A percentile compares a stretch with the other conserved stretches of the same genome.
Conservation (phyloP, 306 rosid species). For the Fragaria iinumae region DNA sequence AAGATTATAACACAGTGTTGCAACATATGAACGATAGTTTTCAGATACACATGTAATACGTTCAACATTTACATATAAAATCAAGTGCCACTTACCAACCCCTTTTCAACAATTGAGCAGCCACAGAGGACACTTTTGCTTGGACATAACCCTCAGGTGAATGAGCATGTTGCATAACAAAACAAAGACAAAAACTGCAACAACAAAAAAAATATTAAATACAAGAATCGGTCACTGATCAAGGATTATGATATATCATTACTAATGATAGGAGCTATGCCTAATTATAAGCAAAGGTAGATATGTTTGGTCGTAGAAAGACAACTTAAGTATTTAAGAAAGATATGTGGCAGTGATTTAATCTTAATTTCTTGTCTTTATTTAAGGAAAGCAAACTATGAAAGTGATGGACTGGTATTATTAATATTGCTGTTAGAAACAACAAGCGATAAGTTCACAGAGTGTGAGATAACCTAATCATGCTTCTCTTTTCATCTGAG, state of each 20-base stretch:
- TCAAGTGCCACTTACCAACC: conserved; percentile 65
- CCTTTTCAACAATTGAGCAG: conserved; percentile 93
- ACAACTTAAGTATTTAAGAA: not conserved
- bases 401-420: not conserved
- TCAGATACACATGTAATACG: not conserved
- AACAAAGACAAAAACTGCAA: conserved; percentile 87
- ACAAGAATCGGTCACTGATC: conserved; percentile 26
- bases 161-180: conserved; percentile 76
- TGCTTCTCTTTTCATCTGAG: conserved; percentile 64
- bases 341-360: not conserved
- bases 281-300: not conserved
- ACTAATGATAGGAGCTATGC: not conserved
- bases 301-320: not conserved
- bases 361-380: not conserved
- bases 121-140: conserved; percentile 87
- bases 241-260: not conserved
- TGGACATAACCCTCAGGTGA: conserved; percentile 79
- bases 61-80: not conserved
- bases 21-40: not conserved
- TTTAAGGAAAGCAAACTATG: not conserved
- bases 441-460: not conserved
- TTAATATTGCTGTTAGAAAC: not conserved
- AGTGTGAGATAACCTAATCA: conserved; percentile 59
- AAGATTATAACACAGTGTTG: not conserved
- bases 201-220: conserved; percentile 24